Evolutionary conservation across 1,139 yeast genomes (phyloP).

Genomic region (Chernovozyma aurita): DNA sequence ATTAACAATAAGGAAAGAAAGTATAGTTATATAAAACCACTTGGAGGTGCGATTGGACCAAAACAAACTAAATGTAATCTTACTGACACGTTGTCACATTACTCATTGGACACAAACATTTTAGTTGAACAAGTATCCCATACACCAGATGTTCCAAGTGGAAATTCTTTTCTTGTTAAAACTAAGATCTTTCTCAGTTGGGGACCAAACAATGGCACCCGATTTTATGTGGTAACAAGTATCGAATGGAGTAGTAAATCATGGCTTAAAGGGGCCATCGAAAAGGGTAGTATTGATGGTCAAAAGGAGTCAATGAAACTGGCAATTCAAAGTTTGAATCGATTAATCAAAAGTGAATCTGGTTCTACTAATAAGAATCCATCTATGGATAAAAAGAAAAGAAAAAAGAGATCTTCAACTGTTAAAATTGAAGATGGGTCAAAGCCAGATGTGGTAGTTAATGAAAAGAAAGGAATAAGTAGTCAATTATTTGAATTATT

Average conservation of each 20-base stretch:
- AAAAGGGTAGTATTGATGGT: conserved; percentile 88
- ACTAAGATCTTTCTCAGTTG: conserved; percentile 69
- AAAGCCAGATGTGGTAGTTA: conserved; percentile 10
- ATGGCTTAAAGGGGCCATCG: conserved; percentile 88
- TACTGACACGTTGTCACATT: conserved; percentile 64
- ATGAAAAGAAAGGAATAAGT: conserved; percentile 9
- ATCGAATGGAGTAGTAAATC: conserved; percentile 93
- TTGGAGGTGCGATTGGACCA: conserved; percentile 85
- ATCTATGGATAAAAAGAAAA: conserved; percentile 21
- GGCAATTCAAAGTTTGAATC: conserved; percentile 55
- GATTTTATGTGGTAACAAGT: conserved; percentile 55
- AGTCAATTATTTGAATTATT: conserved; percentile 23
- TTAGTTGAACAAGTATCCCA: conserved; percentile 63
- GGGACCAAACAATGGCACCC: conserved; percentile 70
- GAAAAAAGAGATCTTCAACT: conserved; percentile 19
- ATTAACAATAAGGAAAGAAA: conserved; percentile 40
- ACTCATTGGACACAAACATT: conserved; percentile 54
- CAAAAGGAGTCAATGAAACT: conserved; percentile 68
- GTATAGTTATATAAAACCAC: conserved; percentile 75
- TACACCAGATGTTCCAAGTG: conserved; percentile 96
- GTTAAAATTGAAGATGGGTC: conserved; percentile 11
- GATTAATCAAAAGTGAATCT: conserved; percentile 26
- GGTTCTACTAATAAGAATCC: conserved; percentile 10
- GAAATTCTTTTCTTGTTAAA: conserved; percentile 70
- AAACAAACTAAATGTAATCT: conserved; percentile 85